Percentiles rank a stretch among this genome's conserved stretches.
phyloP scores from a whole-genome alignment of 768 basidiomycete genomes.

The Crassisporium funariophilum region DNA sequence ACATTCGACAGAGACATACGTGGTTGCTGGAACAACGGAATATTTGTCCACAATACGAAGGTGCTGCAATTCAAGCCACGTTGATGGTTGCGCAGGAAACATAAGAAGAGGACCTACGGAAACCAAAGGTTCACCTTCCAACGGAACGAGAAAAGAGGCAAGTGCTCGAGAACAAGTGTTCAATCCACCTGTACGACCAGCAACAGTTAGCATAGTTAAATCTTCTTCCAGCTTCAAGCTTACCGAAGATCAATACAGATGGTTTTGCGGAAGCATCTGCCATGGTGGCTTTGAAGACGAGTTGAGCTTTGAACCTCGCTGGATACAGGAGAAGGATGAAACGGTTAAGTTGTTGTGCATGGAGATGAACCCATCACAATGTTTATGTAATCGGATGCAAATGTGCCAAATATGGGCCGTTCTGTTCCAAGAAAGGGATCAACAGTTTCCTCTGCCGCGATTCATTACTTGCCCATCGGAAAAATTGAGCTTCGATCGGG shows the following conservation, averaged over 20 bases:
- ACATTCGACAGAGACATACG: constrained; percentile 23
- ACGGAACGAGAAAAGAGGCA: constrained; percentile 65
- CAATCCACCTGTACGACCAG: constrained; percentile 66
- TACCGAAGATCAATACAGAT: constrained; percentile 78
- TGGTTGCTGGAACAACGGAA: constrained; percentile 36
- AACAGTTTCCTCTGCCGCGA: neutral
- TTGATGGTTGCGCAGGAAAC: constrained; percentile 1
- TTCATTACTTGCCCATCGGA: constrained; percentile 2
- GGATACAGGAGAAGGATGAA: neutral
- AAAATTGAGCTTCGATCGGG: too few relatives aligned
- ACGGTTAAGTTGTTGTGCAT: neutral
- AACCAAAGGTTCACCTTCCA: constrained; percentile 68
- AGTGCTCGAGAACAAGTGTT: constrained; percentile 79
- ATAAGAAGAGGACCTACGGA: constrained; percentile 51
- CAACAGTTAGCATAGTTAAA: constrained; percentile 12
- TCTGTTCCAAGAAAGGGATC: constrained; percentile 12
- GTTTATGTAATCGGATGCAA: constrained; percentile 3
- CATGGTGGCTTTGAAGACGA: constrained; percentile 27
- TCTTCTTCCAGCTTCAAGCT: constrained; percentile 20
- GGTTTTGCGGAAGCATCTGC: constrained; percentile 45
- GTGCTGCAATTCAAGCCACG: constrained; percentile 17
- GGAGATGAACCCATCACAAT: too few relatives aligned
- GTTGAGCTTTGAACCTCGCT: neutral
- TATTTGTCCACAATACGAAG: constrained; percentile 32
- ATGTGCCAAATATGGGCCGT: constrained; percentile 13